Evolutionary conservation across 176 grass and related monocot genomes (phyloP).

Genomic region (Melocanna baccifera): DNA sequence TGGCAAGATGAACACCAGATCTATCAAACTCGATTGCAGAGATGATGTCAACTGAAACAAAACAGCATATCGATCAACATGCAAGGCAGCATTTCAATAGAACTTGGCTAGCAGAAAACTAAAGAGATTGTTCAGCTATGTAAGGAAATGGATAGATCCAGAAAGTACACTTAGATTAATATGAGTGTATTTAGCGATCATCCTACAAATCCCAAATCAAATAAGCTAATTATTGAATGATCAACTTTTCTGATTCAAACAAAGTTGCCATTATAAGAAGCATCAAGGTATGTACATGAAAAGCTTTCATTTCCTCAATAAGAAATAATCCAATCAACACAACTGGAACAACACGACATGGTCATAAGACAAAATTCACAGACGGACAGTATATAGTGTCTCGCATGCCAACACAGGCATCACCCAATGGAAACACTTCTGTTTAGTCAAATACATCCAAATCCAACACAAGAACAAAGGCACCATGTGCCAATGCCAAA

Average conservation of each 20-base stretch:
- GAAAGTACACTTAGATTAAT: conserved; percentile 28
- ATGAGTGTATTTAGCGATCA: conserved; percentile 8
- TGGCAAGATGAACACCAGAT: conserved; percentile 92
- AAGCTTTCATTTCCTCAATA: neutral
- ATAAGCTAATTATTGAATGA: conserved; percentile 5
- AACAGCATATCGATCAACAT: conserved; percentile 32
- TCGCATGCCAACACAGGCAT: neutral
- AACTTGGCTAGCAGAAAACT: conserved; percentile 10
- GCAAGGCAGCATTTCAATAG: conserved; percentile 7
- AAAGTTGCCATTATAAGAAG: neutral
- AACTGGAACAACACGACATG: neutral
- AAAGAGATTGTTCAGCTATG: neutral
- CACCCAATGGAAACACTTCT: neutral
- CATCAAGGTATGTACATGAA: neutral
- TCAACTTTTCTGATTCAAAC: neutral
- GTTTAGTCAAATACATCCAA: neutral
- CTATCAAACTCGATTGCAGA: conserved; percentile 94
- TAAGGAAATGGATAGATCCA: neutral
- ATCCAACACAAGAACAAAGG: neutral
- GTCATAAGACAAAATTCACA: neutral
- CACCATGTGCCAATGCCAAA: neutral
- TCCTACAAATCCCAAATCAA: neutral
- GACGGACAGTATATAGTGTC: neutral
- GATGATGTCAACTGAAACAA: conserved; percentile 82
- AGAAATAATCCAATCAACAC: neutral